Conservation (phyloP, 1,284 basidiomycete species). For the Takashimella tepidaria region DNA sequence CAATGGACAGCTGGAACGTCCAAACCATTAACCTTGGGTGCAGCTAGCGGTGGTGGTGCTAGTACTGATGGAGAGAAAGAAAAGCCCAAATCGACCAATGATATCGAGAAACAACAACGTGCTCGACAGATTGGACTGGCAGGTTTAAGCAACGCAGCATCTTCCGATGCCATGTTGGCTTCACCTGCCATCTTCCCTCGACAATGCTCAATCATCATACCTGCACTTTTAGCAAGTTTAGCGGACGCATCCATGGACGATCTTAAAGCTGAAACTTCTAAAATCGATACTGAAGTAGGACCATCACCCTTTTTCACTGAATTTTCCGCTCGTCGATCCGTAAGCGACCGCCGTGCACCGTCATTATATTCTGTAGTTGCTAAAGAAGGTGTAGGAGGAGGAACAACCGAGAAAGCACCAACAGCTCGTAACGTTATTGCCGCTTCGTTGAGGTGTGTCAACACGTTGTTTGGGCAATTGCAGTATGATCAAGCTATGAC, state of each 20-base stretch:
- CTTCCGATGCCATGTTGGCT: constrained; percentile 78
- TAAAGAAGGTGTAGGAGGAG: too few species aligned
- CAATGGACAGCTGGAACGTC: constrained; percentile 60
- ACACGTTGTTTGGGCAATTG: constrained; percentile 68
- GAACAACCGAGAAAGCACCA: constrained; percentile 57
- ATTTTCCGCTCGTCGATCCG: constrained; percentile 64
- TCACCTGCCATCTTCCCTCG: constrained; percentile 67
- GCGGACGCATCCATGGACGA: constrained; percentile 59
- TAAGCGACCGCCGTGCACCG: constrained; percentile 70
- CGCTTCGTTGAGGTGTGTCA: constrained; percentile 66
- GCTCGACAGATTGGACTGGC: constrained; percentile 80
- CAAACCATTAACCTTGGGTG: constrained; percentile 55
- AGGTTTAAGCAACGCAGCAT: constrained; percentile 72
- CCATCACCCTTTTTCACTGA: constrained; percentile 69
- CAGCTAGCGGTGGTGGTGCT: neutral
- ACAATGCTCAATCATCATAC: constrained; percentile 68
- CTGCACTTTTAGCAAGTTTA: constrained; percentile 67
- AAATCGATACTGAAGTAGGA: constrained; percentile 61
- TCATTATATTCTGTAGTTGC: constrained; percentile 59
- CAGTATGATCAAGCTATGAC: constrained; percentile 65
- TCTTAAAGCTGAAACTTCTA: constrained; percentile 62
- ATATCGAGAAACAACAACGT: constrained; percentile 50
- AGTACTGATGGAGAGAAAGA: too few species aligned
- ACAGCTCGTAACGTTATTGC: constrained; percentile 66
- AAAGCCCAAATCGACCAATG: constrained; percentile 15